Conservation (phyloP, 805 yeast species). For the Saccharomyces eubayanus region DNA sequence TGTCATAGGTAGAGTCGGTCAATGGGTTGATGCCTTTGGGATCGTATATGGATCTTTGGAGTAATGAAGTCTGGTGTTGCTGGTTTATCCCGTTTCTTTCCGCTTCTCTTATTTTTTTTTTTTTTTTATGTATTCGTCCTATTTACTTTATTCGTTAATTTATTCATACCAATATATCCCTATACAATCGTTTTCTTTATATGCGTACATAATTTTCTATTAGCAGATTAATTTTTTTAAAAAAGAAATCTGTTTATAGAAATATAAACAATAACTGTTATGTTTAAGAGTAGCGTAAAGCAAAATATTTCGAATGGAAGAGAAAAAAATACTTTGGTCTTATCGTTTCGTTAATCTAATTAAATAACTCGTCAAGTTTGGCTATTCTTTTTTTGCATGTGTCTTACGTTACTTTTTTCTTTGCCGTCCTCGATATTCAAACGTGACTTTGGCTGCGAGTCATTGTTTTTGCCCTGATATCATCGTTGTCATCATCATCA, state of each 20-base stretch:
- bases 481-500: not conserved
- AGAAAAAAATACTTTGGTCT: not conserved
- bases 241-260: not conserved
- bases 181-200: not conserved
- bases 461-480: slow-evolving; percentile 4
- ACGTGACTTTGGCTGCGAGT: slow-evolving; percentile 10
- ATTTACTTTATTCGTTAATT: not conserved
- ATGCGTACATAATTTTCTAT: not conserved
- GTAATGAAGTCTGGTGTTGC: not conserved
- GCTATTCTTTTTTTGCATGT: not conserved
- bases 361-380: not conserved
- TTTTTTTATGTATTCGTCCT: not conserved
- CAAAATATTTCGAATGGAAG: not conserved
- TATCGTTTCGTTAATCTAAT: not conserved
- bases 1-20: slow-evolving; percentile 56
- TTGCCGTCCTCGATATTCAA: not conserved
- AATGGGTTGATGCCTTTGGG: slow-evolving; percentile 73
- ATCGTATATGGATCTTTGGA: slow-evolving; percentile 40
- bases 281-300: not conserved
- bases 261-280: not conserved
- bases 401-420: not conserved
- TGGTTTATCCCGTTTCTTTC: not conserved
- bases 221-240: not conserved
- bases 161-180: not conserved
- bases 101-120: not conserved